Evolutionary conservation across 1,139 yeast genomes (phyloP).

Genomic region (Pichia sp.): DNA sequence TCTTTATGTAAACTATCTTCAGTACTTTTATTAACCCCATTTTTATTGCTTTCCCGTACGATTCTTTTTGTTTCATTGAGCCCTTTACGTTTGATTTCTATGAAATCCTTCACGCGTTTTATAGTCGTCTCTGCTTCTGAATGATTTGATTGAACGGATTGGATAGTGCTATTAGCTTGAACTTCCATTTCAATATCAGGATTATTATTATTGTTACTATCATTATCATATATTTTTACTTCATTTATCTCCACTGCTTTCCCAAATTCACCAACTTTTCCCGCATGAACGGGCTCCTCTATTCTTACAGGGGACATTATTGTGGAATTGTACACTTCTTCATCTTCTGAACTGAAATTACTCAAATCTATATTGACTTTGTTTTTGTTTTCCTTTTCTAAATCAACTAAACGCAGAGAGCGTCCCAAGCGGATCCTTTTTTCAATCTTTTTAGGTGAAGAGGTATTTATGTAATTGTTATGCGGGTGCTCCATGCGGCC

Average conservation of each 20-base stretch:
- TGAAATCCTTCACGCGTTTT: slow-evolving; percentile 7
- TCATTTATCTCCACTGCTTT: neutral
- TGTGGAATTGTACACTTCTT: neutral
- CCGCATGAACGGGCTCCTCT: neutral
- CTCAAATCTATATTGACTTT: neutral
- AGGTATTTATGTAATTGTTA: neutral
- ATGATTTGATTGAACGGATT: neutral
- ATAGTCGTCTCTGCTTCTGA: slow-evolving; percentile 10
- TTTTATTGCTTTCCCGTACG: too few species aligned
- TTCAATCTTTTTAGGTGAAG: neutral
- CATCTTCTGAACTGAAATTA: neutral
- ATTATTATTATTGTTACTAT: too few species aligned
- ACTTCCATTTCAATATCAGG: neutral
- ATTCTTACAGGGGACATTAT: slow-evolving; percentile 1
- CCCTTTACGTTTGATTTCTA: slow-evolving; percentile 5
- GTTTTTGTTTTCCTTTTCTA: neutral
- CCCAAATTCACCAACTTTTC: neutral
- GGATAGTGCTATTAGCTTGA: neutral
- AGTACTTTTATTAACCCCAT: too few species aligned
- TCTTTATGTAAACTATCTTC: too few species aligned
- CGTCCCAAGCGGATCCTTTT: neutral
- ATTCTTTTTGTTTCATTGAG: neutral
- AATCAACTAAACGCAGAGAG: neutral
- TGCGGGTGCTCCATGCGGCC: neutral
- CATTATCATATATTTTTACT: too few species aligned